Evolutionary conservation across 2,329 filamentous ascomycete species (phyloP).

Genomic region (Exophiala sideris): DNA sequence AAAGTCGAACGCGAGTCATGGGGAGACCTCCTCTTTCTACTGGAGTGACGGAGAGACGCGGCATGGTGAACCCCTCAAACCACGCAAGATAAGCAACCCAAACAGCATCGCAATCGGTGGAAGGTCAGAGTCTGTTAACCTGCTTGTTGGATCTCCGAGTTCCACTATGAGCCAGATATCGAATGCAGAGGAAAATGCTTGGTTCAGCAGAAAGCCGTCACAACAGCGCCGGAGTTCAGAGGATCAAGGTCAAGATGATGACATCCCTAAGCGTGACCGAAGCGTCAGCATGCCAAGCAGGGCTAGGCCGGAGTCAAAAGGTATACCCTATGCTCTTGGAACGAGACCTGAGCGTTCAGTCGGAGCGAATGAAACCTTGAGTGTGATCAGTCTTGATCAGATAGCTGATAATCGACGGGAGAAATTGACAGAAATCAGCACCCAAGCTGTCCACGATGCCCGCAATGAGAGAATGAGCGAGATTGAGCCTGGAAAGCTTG

Average conservation of each 20-base stretch:
- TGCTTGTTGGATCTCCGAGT: conserved; percentile 11
- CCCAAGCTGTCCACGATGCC: conserved; percentile 6
- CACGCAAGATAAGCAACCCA: conserved; percentile 10
- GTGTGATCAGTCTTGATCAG: conserved; percentile 16
- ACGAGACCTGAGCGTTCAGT: conserved; percentile 3
- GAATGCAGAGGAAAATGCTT: conserved; percentile 12
- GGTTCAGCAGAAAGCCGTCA: conserved; percentile 16
- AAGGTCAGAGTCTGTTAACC: conserved; percentile 21
- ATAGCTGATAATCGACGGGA: conserved; percentile 14
- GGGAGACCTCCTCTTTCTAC: conserved; percentile 25
- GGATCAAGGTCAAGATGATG: background rate
- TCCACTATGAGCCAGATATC: conserved; percentile 6
- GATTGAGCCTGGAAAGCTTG: conserved; percentile 1
- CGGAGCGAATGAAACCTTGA: conserved; percentile 17
- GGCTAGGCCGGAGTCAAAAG: background rate
- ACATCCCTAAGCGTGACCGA: conserved; percentile 5
- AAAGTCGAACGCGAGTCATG: background rate
- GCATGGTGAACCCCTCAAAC: background rate
- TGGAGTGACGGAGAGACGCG: conserved; percentile 18
- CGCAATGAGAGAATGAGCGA: conserved; percentile 20
- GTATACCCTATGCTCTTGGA: background rate
- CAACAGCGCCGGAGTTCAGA: conserved; percentile 4
- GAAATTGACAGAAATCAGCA: conserved; percentile 17
- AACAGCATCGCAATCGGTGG: conserved; percentile 28
- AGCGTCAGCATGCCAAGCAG: conserved; percentile 19